These are phyloP conservation scores for Coemansia sp. DNA, from an alignment of 192 early-diverging fungal genomes.

Conservation along the genomic window DNA sequence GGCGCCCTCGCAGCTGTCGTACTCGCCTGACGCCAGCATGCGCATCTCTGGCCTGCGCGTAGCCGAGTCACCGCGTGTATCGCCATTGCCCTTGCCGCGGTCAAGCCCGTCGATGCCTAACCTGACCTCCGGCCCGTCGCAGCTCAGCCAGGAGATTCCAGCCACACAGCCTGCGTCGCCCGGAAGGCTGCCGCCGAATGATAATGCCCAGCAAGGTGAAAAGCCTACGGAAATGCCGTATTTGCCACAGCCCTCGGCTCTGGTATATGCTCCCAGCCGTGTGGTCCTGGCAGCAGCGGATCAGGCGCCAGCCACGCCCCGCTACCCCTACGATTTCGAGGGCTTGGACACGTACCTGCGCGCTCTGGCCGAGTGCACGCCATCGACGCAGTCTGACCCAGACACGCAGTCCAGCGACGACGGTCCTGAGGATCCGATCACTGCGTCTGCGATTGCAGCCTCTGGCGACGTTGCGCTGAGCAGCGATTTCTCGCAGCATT, in stretches of 20 bases:
- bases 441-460: constrained; percentile 7
- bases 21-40: neutral
- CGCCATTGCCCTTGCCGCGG: neutral
- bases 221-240: neutral
- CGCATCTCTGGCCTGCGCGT: constrained; percentile 8
- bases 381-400: constrained; percentile 29
- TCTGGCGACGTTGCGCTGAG: constrained; percentile 2
- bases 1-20: constrained; percentile 2
- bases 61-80: constrained; percentile 16
- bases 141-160: neutral
- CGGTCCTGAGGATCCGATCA: neutral
- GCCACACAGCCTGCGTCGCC: constrained; percentile 43
- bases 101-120: neutral
- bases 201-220: neutral
- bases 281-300: constrained; percentile 13
- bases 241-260: constrained; percentile 26
- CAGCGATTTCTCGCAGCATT: constrained; percentile 42
- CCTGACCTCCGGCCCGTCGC: neutral
- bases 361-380: constrained; percentile 16
- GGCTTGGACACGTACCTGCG: constrained; percentile 14
- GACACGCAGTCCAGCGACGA: neutral
- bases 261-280: constrained; percentile 34
- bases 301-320: neutral
- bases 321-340: constrained; percentile 40
- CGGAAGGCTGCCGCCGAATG: constrained; percentile 11